Base-by-base conservation (phyloP, 495 filamentous ascomycete genomes). In the Terfezia claveryi region DNA sequence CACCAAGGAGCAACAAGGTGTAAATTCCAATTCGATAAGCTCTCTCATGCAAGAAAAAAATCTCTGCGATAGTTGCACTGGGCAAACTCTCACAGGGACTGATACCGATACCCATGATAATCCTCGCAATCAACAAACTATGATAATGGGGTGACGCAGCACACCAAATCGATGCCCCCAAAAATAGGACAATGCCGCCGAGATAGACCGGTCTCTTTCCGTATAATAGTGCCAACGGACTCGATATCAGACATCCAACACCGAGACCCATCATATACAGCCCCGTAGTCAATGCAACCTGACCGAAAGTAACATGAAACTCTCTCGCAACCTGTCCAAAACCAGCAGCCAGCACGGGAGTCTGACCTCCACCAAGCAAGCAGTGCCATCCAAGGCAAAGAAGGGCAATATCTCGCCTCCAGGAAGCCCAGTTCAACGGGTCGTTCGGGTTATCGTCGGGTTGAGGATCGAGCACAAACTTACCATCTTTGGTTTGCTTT, bases 21-120 rank as follows among this genome's bases (percentile, higher is more conserved):
- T 98, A 98, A 20, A 95, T 87, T n/a, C 91, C 91, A 37, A 98
- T 77, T 9, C 91, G 81, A 63, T 88, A 96, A 2, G 91, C 91
- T 46, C 89, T 74, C 69, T 96, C 91, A 58, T 96, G 91, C 16
- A 96, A 71, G 64, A 94, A 95, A 71, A 86, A 98, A 58, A 96
- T 95, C 67, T 98, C 91, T 8, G 88, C 87, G 58, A 96, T 87
- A 0, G 87, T 93, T 11, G 91, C 91, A 4, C 87, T 93, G 0
- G 91, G 91, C 51, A 98, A 74, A 61, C 86, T 89, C 67, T 98
- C 91, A n/a, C 92, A 85, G 0, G 88, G 85, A 55, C 80, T 86
- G 44, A 95, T 83, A 0, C 87, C 81, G 38, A 95, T 72, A 10
- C 91, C 91, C 67, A 87, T 83, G 55, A 95, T 77, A 50, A 98